These are phyloP conservation scores for Mediolabrus comicus DNA, from an alignment of 108 stramenopile species.

Conservation along the genomic window DNA sequence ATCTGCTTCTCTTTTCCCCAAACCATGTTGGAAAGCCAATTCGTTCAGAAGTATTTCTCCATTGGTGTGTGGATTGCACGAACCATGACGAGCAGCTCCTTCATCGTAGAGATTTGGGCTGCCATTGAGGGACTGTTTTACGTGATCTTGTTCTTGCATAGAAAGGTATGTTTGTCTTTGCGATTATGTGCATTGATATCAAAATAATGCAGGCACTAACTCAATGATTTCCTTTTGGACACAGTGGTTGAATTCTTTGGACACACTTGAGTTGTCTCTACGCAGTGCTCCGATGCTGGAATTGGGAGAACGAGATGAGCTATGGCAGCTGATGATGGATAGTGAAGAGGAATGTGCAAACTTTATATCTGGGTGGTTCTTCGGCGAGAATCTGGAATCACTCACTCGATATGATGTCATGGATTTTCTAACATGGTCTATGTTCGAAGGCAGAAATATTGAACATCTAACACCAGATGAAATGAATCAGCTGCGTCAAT, in stretches of 20 bases:
- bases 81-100: constrained; percentile 51
- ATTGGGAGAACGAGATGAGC: constrained; percentile 49
- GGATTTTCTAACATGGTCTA: constrained; percentile 78
- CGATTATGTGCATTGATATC: too few species aligned
- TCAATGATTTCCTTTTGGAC: too few species aligned
- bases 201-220: too few species aligned
- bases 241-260: constrained; percentile 62
- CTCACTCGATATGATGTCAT: constrained; percentile 81
- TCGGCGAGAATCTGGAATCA: constrained; percentile 65
- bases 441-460: constrained; percentile 88
- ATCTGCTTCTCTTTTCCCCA: constrained; percentile 61
- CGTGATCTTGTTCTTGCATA: constrained; percentile 58
- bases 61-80: constrained; percentile 50
- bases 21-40: constrained; percentile 40
- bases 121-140: constrained; percentile 82
- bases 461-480: constrained; percentile 85
- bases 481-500: constrained; percentile 62
- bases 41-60: constrained; percentile 59
- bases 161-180: too few species aligned
- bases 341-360: constrained; percentile 49
- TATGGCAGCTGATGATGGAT: constrained; percentile 76
- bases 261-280: constrained; percentile 78
- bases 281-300: constrained; percentile 75
- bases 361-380: constrained; percentile 86
- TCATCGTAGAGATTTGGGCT: constrained; percentile 75